Conservation (phyloP, 257 asterid species). For the Parsonsia alboflavescens region DNA sequence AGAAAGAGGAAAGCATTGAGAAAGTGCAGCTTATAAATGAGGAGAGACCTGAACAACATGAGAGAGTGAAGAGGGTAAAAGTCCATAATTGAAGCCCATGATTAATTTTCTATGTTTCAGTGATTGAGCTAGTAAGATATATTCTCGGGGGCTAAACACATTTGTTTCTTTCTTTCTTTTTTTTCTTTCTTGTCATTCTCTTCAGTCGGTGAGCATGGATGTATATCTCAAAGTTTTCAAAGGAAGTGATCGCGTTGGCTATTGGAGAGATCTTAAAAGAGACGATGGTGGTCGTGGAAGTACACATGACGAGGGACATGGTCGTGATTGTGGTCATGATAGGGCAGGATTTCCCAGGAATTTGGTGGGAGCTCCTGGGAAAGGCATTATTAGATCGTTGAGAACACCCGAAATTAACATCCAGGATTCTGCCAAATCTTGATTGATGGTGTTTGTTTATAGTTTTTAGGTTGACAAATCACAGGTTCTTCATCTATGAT, state of each 20-base stretch:
- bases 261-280: neutral
- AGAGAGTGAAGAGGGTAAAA: neutral
- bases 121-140: neutral
- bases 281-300: neutral
- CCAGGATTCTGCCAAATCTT: neutral
- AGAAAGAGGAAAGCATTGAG: neutral
- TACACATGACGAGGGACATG: neutral
- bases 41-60: neutral
- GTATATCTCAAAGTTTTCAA: neutral
- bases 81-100: too few species aligned
- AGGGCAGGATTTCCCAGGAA: neutral
- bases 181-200: neutral
- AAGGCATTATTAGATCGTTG: neutral
- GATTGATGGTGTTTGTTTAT: neutral
- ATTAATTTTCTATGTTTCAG: too few species aligned
- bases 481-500: neutral
- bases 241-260: neutral
- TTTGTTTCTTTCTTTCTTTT: neutral
- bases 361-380: neutral
- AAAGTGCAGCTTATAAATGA: neutral
- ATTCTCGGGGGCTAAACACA: neutral
- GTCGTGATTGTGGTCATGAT: too few species aligned
- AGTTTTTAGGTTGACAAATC: neutral
- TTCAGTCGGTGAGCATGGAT: conserved; percentile 3
- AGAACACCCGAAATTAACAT: neutral